A percentile compares a stretch with the other conserved stretches of the same genome.
Evolutionary conservation across 2,329 filamentous ascomycete genomes (phyloP).

Genomic region (Sclerotiophoma versabilis): DNA sequence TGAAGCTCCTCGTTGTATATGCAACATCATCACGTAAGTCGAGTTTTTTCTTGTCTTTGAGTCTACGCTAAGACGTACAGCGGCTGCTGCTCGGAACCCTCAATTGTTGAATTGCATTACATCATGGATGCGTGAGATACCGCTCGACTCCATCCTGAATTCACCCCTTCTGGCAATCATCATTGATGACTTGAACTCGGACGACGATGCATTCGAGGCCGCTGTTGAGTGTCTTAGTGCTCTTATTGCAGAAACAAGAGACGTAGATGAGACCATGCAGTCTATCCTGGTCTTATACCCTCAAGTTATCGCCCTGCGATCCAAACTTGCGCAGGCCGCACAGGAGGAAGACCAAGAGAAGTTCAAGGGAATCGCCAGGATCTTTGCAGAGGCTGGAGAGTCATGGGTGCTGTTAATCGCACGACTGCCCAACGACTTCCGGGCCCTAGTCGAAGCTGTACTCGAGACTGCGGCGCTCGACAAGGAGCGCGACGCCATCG

Average conservation of each 20-base stretch:
- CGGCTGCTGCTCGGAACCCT: conserved; percentile 80
- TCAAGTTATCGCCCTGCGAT: conserved; percentile 75
- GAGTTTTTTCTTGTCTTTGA: neutral
- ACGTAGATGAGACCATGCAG: conserved; percentile 87
- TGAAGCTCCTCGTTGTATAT: conserved; percentile 87
- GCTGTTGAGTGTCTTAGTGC: conserved; percentile 92
- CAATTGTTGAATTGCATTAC: conserved; percentile 94
- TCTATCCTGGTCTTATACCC: conserved; percentile 86
- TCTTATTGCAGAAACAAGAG: conserved; percentile 88
- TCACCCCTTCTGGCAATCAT: conserved; percentile 85
- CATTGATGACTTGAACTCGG: conserved; percentile 76
- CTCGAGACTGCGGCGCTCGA: conserved; percentile 91
- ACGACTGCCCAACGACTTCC: conserved; percentile 80
- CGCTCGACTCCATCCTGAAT: conserved; percentile 79
- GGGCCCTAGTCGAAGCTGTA: conserved; percentile 84
- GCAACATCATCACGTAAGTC: conserved; percentile 85
- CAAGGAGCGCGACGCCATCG: conserved; percentile 87
- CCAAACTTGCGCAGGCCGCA: conserved; percentile 77
- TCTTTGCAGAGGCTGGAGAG: conserved; percentile 92
- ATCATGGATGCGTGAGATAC: conserved; percentile 94
- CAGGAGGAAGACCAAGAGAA: conserved; percentile 83
- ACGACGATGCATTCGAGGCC: conserved; percentile 82
- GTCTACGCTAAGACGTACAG: conserved; percentile 45
- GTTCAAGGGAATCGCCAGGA: conserved; percentile 85
- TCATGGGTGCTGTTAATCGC: conserved; percentile 94